phyloP scores from a whole-genome alignment of 768 basidiomycete genomes.

The Lyophyllum decastes region DNA sequence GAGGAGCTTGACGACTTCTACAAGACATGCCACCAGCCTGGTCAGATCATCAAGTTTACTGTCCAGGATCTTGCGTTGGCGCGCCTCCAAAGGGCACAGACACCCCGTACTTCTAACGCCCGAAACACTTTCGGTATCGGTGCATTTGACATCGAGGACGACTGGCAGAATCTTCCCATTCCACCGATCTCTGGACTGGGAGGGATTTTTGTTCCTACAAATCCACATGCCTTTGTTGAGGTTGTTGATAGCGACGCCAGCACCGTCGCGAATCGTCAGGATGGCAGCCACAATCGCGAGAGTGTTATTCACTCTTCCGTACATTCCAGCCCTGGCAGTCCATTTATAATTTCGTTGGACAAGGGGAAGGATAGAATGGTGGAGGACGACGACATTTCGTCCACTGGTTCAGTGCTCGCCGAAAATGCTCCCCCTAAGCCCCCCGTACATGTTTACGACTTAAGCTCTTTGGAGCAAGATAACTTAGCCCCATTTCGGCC shows the following conservation, averaged over 20 bases:
- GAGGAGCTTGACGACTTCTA: conserved; percentile 81
- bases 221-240: conserved; percentile 68
- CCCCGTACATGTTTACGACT: conserved; percentile 61
- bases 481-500: conserved; percentile 4
- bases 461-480: conserved; percentile 19
- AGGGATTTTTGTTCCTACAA: conserved; percentile 37
- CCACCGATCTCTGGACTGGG: conserved; percentile 31
- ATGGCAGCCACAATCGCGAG: conserved; percentile 25
- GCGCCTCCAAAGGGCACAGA: conserved; percentile 30
- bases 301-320: conserved; percentile 34
- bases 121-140: conserved; percentile 64
- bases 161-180: conserved; percentile 64
- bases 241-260: conserved; percentile 41
- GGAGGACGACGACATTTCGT: conserved; percentile 32
- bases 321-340: conserved; percentile 19
- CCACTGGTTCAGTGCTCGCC: conserved; percentile 40
- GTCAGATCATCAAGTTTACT: conserved; percentile 53
- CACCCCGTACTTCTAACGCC: conserved; percentile 30
- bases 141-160: conserved; percentile 53
- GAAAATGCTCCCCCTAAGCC: conserved; percentile 53
- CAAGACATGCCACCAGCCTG: conserved; percentile 29
- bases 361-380: conserved; percentile 56
- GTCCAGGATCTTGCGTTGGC: conserved; percentile 59
- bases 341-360: conserved; percentile 25
- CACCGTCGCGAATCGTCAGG: conserved; percentile 25